Evolutionary conservation across 306 rosid species (phyloP), one percentile per base, ranked within the genome.

Genomic region (Inga oerstediana): DNA sequence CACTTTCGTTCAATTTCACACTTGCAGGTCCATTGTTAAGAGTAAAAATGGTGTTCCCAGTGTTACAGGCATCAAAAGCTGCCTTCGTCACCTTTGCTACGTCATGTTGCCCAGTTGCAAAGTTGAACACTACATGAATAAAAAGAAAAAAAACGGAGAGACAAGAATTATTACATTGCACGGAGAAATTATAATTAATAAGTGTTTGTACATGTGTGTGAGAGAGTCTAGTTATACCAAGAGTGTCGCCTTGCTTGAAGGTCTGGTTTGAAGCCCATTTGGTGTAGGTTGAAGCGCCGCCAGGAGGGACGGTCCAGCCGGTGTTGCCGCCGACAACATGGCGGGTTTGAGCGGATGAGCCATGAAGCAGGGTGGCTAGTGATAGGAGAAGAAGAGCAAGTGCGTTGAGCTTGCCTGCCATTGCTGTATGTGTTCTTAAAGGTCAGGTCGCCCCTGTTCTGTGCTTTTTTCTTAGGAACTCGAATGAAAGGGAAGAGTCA

Each of bases 81-180:
- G 90, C 84, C 81, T 93, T 93, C n/a, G 82, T 85, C 12, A 93
- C 97, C 52, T 77, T 74, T 0, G 91, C 89, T 4, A 88, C 97
- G 22, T 88, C 49, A 49, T 93, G 97, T 62, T 1, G 22, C 0
- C 87, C 89, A 11, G 3, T 83, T 0, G 75, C 2, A 24, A 88
- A 93, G 16, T 76, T 93, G 76, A 93, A 93, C 59, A 89, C 97
- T 93, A 75, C 68, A 72, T 1, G 56, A 70, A 2, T 13, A 2
- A 72, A n/a, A 4, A 5, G 11, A 45, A 20, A 10, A 10, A 41
- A n/a, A 20, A 27, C 30, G 1, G 30, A 27, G 30, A 22, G 4
- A n/a, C 34, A 8, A 10, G 5, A 9, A 1, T 2, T 59, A 59
- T 2, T 58, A 24, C 34, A 11, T n/a, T 58, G 30, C 12, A 58